Conservation (phyloP, 2,329 filamentous ascomycete species). For the Sphaerulina populicola region DNA sequence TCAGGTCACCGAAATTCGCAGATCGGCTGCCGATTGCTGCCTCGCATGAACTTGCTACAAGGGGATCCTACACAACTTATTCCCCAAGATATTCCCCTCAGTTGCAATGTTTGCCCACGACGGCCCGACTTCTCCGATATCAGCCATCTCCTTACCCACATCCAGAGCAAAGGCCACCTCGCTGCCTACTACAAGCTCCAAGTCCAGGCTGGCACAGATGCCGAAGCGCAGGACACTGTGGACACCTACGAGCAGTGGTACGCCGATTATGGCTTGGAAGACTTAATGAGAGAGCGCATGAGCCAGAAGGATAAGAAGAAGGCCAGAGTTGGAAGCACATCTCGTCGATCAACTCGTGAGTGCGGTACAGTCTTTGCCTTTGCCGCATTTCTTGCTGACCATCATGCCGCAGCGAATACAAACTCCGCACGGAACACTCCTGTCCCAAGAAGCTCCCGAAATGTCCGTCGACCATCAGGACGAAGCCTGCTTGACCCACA, state of each 20-base stretch:
- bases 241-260: conserved; percentile 74
- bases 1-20: conserved; percentile 1
- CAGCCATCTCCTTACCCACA: conserved; percentile 84
- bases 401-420: conserved; percentile 4
- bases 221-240: conserved; percentile 52
- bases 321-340: conserved; percentile 8
- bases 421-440: conserved; percentile 25
- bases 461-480: conserved; percentile 24
- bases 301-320: conserved; percentile 60
- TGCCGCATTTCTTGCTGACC: background rate
- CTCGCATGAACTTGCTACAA: conserved; percentile 25
- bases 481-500: conserved; percentile 26
- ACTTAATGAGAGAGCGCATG: conserved; percentile 69
- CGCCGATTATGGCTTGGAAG: conserved; percentile 58
- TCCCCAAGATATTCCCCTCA: conserved; percentile 53
- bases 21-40: conserved; percentile 1
- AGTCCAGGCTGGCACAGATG: conserved; percentile 56
- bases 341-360: conserved; percentile 19
- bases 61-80: conserved; percentile 41
- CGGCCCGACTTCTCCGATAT: conserved; percentile 76
- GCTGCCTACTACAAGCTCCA: conserved; percentile 75
- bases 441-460: conserved; percentile 7
- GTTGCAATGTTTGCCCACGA: conserved; percentile 76
- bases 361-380: background rate
- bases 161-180: conserved; percentile 86